Evolutionary conservation across 768 basidiomycete species (phyloP), one percentile per base, ranked within the genome.

Genomic region (Rhizopogon roseolus): DNA sequence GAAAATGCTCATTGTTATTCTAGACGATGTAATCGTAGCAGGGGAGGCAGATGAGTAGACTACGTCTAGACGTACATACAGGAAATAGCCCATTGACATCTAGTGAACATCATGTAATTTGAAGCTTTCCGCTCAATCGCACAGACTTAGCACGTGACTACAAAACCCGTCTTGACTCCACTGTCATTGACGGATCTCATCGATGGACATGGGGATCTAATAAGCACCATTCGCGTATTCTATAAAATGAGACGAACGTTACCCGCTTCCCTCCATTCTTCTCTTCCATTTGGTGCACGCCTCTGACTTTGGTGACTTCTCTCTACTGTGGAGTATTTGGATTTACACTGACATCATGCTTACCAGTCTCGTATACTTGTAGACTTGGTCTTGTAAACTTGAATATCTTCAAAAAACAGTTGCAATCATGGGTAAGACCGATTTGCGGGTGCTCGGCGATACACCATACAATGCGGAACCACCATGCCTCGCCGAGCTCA

Each of bases 11-110:
- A 54, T 17, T n/a, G 16, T 52, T 40, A 58, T 41, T 58, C 40
- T 59, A 90, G 88, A 91, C 64, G 88, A 91, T 66, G 89, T 91
- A 32, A 91, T 91, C 63, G 75, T 78, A 41, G 74, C 89, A 27
- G 87, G 88, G 19, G 78, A 86, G 60, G 76, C 81, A 29, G 87
- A 88, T 8, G 85, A 86, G 54, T 86, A 80, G 71, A 74, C 52
- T 53, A 22, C 49, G 41, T 56, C 50, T 69, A 62, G 60, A 62
- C 50, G 38, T 43, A 51, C 28, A 51, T 19, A 32, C 40, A 37
- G 32, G 43, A 49, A 7, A 27, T 44, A 42, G 40, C 43, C 53
- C 52, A 37, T 49, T 54, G 50, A 65, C 55, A 63, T 38, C 50
- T 62, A 57, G 46, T 55, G 42, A 60, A 48, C 29, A 56, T 28